These are phyloP conservation scores for Chaetomium globosum DNA, from an alignment of 2,329 filamentous ascomycete species.

Conservation along the genomic window DNA sequence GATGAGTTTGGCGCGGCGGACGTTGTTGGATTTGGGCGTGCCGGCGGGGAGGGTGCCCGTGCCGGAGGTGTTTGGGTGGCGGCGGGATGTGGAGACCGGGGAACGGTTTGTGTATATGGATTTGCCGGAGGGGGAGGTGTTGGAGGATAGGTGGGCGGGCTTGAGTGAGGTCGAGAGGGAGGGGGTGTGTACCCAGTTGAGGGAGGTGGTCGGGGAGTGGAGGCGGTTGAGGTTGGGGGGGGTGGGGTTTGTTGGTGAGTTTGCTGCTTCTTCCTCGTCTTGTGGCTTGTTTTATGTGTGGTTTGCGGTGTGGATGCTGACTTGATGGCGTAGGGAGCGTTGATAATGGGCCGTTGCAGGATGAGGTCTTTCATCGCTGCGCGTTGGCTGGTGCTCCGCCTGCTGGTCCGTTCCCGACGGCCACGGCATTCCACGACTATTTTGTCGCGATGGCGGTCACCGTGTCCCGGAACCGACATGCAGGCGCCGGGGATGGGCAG, in stretches of 20 bases:
- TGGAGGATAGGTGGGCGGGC: conserved; percentile 23
- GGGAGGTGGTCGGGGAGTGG: conserved; percentile 24
- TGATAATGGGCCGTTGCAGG: conserved; percentile 28
- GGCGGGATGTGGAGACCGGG: conserved; percentile 25
- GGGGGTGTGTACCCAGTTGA: conserved; percentile 21
- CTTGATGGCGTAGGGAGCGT: conserved; percentile 23
- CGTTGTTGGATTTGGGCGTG: not conserved
- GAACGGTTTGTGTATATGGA: conserved; percentile 32
- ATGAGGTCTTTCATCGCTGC: conserved; percentile 23
- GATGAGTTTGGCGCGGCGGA: conserved; percentile 18
- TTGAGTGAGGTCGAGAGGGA: conserved; percentile 23
- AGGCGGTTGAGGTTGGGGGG: conserved; percentile 26
- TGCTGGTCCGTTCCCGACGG: conserved; percentile 28
- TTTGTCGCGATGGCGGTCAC: conserved; percentile 30
- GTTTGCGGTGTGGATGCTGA: not conserved
- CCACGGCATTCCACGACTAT: conserved; percentile 30
- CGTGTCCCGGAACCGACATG: conserved; percentile 22
- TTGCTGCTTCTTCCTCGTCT: no score
- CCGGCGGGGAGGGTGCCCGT: conserved; percentile 17
- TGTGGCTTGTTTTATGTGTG: no score
- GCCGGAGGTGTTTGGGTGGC: conserved; percentile 34
- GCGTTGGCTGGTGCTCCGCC: conserved; percentile 16
- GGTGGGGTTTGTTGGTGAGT: conserved; percentile 27
- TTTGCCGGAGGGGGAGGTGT: conserved; percentile 19
- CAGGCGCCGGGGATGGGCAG: not conserved